phyloP scores from a whole-genome alignment of 2,329 filamentous ascomycete genomes.

The Penicillium sp. region DNA sequence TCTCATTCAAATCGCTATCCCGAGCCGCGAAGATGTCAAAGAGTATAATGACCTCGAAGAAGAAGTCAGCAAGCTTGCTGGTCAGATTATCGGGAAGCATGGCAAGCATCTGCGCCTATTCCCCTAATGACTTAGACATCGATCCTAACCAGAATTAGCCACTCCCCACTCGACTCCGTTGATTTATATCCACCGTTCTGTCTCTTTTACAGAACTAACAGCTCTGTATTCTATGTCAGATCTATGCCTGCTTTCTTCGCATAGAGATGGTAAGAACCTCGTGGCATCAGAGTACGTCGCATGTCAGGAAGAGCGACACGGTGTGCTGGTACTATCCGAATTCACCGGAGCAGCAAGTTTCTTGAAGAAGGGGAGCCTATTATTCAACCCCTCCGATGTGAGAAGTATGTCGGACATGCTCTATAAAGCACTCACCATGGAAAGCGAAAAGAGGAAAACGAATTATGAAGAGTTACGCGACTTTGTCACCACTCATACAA shows the following conservation, averaged over 20 bases:
- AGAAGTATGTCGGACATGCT: not conserved
- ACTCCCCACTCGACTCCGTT: too few relatives aligned
- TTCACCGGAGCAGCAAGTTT: slow-evolving; percentile 90
- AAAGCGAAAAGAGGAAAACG: not conserved
- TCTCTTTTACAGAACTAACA: slow-evolving; percentile 85
- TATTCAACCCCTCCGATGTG: not conserved
- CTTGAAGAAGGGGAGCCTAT: slow-evolving; percentile 46
- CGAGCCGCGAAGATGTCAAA: slow-evolving; percentile 77
- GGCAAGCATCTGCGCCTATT: slow-evolving; percentile 38
- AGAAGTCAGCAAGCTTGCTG: slow-evolving; percentile 87
- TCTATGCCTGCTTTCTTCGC: slow-evolving; percentile 83
- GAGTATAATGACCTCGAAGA: slow-evolving; percentile 89
- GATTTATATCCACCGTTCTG: slow-evolving; percentile 52
- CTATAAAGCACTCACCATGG: not conserved
- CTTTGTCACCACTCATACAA: not conserved
- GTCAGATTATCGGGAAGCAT: slow-evolving; percentile 88
- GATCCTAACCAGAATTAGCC: not conserved
- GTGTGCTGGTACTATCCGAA: slow-evolving; percentile 88
- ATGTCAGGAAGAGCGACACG: slow-evolving; percentile 80
- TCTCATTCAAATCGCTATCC: slow-evolving; percentile 86
- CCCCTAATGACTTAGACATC: not conserved
- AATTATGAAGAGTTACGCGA: slow-evolving; percentile 38
- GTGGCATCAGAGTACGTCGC: slow-evolving; percentile 96
- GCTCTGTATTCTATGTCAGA: slow-evolving; percentile 87
- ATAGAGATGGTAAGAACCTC: slow-evolving; percentile 93